Percentiles rank a stretch among this genome's conserved stretches.
These are phyloP conservation scores for Zygosaccharomyces pseudorouxii DNA, from an alignment of 805 yeast genomes.

Conservation along the genomic window DNA sequence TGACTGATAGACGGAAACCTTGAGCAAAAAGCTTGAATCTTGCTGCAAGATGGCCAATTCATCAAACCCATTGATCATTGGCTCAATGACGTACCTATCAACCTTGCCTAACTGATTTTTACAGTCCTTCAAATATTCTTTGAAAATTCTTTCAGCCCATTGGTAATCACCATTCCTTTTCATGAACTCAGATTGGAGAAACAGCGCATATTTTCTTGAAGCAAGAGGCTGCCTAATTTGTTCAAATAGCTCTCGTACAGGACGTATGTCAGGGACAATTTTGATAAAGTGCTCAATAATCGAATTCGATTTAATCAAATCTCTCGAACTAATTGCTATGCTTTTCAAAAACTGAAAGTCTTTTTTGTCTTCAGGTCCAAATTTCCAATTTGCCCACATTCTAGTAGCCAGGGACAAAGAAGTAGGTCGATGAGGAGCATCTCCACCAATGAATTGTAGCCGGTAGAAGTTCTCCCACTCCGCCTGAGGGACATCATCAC, in stretches of 20 bases:
- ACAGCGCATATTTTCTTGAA: conserved; percentile 20
- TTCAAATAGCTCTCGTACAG: conserved; percentile 18
- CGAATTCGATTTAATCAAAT: conserved; percentile 13
- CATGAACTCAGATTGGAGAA: conserved; percentile 26
- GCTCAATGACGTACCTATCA: conserved; percentile 15
- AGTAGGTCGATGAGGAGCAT: conserved; percentile 14
- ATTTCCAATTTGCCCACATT: conserved; percentile 23
- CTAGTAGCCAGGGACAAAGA: conserved; percentile 22
- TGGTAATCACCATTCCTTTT: conserved; percentile 21
- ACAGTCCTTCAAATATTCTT: conserved; percentile 16
- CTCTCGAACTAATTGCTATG: conserved; percentile 16
- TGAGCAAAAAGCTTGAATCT: conserved; percentile 15
- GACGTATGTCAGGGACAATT: conserved; percentile 20
- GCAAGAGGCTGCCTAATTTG: conserved; percentile 22
- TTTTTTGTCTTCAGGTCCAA: conserved; percentile 10
- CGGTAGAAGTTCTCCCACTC: conserved; percentile 19
- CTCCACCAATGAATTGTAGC: conserved; percentile 9
- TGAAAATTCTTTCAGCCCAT: conserved; percentile 25
- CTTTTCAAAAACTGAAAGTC: conserved; percentile 23
- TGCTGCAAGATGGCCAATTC: conserved; percentile 15
- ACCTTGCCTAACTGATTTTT: conserved; percentile 7
- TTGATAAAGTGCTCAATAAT: conserved; percentile 22
- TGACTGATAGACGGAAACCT: conserved; percentile 18
- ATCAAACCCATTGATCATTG: conserved; percentile 22
- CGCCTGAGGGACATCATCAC: conserved; percentile 10